Conservation (phyloP, 2,329 filamentous ascomycete species). For the Cercospora sp. region DNA sequence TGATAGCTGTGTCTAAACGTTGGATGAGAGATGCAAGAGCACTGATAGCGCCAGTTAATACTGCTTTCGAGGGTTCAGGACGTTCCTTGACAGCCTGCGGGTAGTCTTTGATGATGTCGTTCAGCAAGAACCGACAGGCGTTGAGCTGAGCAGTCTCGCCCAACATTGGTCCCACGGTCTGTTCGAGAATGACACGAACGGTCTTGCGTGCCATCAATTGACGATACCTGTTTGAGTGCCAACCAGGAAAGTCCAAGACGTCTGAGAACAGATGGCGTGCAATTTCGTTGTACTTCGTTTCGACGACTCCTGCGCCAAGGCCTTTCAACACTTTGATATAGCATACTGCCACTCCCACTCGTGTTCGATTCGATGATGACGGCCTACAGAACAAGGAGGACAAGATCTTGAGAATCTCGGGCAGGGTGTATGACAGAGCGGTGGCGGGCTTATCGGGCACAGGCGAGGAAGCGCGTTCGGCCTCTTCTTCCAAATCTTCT, state of each 20-base stretch:
- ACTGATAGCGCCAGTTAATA: conserved; percentile 74
- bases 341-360: conserved; percentile 82
- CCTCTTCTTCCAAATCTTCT: conserved; percentile 65
- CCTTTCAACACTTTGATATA: conserved; percentile 79
- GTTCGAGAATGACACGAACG: conserved; percentile 78
- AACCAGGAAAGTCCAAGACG: conserved; percentile 69
- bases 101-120: conserved; percentile 90
- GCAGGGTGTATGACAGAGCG: conserved; percentile 70
- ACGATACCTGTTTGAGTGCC: conserved; percentile 83
- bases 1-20: conserved; percentile 79
- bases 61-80: conserved; percentile 84
- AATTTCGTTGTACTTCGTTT: conserved; percentile 78
- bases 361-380: conserved; percentile 75
- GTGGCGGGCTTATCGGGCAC: conserved; percentile 71
- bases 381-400: conserved; percentile 77
- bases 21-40: conserved; percentile 76
- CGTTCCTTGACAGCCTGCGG: conserved; percentile 85
- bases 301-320: conserved; percentile 79
- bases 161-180: conserved; percentile 78
- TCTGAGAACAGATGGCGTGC: conserved; percentile 79
- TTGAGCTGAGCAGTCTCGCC: conserved; percentile 86
- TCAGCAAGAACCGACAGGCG: conserved; percentile 78
- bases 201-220: conserved; percentile 82
- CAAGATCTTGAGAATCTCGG: conserved; percentile 75
- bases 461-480: conserved; percentile 70